These are phyloP conservation scores for Kurtzmaniella quercitrusa DNA, from an alignment of 1,139 yeast genomes.

Conservation along the genomic window DNA sequence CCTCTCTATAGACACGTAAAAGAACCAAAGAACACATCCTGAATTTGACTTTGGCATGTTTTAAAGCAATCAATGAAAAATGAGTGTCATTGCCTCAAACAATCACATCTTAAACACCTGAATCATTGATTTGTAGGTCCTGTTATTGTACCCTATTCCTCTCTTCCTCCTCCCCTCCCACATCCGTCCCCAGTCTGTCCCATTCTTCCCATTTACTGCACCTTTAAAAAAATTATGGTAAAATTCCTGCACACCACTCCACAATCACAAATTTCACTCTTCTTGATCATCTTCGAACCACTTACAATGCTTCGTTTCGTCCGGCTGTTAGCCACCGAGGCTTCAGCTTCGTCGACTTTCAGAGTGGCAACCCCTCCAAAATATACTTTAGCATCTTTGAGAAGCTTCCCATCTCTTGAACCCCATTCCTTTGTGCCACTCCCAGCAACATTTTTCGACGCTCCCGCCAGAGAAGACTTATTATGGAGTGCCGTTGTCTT, in stretches of 20 bases:
- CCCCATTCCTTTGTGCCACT: constrained; percentile 77
- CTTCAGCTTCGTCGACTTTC: constrained; percentile 15
- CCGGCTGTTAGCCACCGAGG: constrained; percentile 33
- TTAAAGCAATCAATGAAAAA: too few relatives aligned
- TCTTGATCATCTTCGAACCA: neutral
- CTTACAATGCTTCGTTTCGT: constrained; percentile 11
- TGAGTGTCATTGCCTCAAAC: too few relatives aligned
- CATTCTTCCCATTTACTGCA: neutral
- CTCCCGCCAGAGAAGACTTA: constrained; percentile 82
- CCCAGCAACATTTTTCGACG: constrained; percentile 60
- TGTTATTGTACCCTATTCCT: too few relatives aligned
- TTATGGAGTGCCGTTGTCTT: constrained; percentile 92
- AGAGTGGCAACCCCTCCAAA: constrained; percentile 52
- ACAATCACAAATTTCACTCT: neutral
- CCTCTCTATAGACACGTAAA: too few relatives aligned
- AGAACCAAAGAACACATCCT: too few relatives aligned
- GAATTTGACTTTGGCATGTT: too few relatives aligned
- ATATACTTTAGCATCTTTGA: constrained; percentile 74
- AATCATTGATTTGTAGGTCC: too few relatives aligned
- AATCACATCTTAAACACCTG: too few relatives aligned
- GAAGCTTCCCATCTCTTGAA: constrained; percentile 85
- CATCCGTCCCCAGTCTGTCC: too few relatives aligned
- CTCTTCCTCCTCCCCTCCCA: too few relatives aligned
- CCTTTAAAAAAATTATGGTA: neutral
- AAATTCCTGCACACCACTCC: neutral